Evolutionary conservation across 164 flowering plant genomes (phyloP), one percentile per base, ranked within the genome.

Genomic region (Kingdonia uniflora): DNA sequence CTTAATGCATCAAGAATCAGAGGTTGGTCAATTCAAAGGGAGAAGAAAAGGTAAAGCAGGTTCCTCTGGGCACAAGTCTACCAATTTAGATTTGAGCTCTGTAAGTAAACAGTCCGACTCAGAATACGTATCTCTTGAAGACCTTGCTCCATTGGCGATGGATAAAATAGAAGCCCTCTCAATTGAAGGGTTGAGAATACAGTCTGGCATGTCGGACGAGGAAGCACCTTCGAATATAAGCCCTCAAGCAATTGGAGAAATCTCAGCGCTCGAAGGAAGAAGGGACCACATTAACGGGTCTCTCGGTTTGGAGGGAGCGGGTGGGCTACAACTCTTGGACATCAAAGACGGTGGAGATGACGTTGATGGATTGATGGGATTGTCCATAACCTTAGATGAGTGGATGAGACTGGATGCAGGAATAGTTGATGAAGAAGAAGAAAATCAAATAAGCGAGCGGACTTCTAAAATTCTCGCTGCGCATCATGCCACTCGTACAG

Each of bases 341-440:
- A 60, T 84, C 51, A 79, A 80, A 62, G 90, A 82, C 38, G 45
- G 60, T 52, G 70, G 67, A n/a, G 80, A 76, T 38, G 84, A 77
- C 42, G 74, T 72, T 52, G 94, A 87, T 66, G 96, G 90, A 46
- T 61, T 92, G 46, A 84, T 88, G 95, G 78, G 91, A 46, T 73
- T 88, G 2, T 88, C 99, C 1, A 71, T 92, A 26, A 77, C 91
- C 19, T 81, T 92, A 46, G 96, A 86, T 73, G 94, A 88, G 66
- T 92, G 96, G 97, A 77, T 88, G 91, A 77, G 65, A 66, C 62
- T 88, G 66, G 96, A 92, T 66, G 69, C 95, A 49, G 98, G 95
- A 33, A 82, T 80, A 37, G 68, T 84, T 45, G 84, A 74, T 62
- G 88, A 85, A 47, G 82, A 29, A 29, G 35, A 74, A 37, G 84